These are phyloP conservation scores for Myriosclerotinia scirpicola DNA, from an alignment of 2,329 filamentous ascomycete species.

Conservation along the genomic window DNA sequence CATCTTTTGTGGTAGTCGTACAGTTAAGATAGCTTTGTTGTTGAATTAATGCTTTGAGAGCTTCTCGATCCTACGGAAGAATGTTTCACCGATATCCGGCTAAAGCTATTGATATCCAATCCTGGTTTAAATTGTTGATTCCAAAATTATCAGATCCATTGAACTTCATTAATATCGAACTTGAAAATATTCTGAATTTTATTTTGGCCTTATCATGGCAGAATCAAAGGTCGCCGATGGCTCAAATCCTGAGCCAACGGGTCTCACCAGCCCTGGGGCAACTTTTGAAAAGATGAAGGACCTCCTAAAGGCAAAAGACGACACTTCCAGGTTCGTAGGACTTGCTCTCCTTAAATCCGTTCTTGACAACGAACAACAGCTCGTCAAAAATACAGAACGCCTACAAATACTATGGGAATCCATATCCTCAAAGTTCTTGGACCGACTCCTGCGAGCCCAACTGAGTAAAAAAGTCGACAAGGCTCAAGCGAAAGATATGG, in stretches of 20 bases:
- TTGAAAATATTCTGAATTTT: not conserved
- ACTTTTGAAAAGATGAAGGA: conserved; percentile 52
- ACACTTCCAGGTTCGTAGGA: conserved; percentile 68
- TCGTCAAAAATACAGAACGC: conserved; percentile 49
- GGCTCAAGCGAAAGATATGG: conserved; percentile 57
- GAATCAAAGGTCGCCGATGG: not conserved
- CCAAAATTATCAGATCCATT: not conserved
- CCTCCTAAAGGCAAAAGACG: conserved; percentile 59
- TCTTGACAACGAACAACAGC: conserved; percentile 57
- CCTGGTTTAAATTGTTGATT: not conserved
- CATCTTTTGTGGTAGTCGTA: conserved; percentile 20
- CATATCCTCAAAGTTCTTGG: conserved; percentile 62
- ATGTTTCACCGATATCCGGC: conserved; percentile 11
- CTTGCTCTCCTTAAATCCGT: conserved; percentile 65
- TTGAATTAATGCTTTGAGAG: conserved; percentile 9
- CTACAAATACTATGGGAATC: conserved; percentile 57
- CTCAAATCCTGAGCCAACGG: conserved; percentile 9
- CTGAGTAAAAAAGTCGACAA: conserved; percentile 41
- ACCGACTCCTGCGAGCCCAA: conserved; percentile 59
- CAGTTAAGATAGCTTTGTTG: conserved; percentile 2
- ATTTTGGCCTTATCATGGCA: not conserved
- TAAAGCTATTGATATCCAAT: not conserved
- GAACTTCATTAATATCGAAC: not conserved
- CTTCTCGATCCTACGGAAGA: conserved; percentile 16
- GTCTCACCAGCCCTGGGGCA: conserved; percentile 27